phyloP scores from a whole-genome alignment of 2,329 filamentous ascomycete genomes.

The Fusarium sp. region DNA sequence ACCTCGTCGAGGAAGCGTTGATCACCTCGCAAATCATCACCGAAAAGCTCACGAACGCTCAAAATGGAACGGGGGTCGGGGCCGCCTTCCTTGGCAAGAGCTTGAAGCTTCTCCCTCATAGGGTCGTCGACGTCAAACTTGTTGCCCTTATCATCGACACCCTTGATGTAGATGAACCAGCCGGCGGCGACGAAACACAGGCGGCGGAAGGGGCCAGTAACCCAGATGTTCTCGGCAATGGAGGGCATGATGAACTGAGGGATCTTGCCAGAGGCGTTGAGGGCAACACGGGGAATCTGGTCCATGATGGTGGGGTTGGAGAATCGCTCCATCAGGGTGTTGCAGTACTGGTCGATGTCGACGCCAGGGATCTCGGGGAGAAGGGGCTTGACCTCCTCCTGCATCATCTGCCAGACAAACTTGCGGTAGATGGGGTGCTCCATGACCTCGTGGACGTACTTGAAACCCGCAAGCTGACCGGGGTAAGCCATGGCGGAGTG shows the following conservation, averaged over 20 bases:
- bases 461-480: conserved; percentile 62
- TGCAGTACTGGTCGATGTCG: conserved; percentile 63
- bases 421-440: conserved; percentile 58
- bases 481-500: conserved; percentile 65
- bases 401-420: conserved; percentile 66
- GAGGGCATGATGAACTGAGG: conserved; percentile 63
- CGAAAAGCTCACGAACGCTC: conserved; percentile 60
- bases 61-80: conserved; percentile 56
- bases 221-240: conserved; percentile 60
- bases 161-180: conserved; percentile 64
- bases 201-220: conserved; percentile 57
- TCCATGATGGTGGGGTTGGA: conserved; percentile 67
- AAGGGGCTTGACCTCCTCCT: conserved; percentile 64
- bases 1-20: conserved; percentile 60
- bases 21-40: conserved; percentile 62
- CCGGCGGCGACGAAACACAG: conserved; percentile 60
- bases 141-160: conserved; percentile 61
- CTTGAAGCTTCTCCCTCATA: conserved; percentile 60
- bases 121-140: conserved; percentile 58
- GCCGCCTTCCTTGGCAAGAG: conserved; percentile 57
- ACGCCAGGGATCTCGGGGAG: conserved; percentile 62
- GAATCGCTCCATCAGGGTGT: conserved; percentile 65
- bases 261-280: conserved; percentile 65
- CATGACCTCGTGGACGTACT: conserved; percentile 66
- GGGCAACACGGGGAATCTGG: conserved; percentile 62